phyloP scores from a whole-genome alignment of 495 filamentous ascomycete species.

The Hapsidospora chrysogenum region DNA sequence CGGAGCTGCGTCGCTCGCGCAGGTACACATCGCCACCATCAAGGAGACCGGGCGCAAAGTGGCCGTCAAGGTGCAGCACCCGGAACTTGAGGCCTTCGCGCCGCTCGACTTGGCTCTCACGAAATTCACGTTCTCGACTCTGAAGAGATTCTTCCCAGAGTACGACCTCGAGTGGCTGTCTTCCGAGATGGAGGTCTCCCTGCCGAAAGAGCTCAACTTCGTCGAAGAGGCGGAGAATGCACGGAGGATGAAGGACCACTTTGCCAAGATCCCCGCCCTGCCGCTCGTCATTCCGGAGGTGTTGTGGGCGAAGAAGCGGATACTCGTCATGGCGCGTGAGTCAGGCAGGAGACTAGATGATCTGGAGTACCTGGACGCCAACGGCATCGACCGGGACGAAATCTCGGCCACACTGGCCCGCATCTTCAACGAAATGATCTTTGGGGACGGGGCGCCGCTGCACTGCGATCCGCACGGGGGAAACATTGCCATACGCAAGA shows the following conservation, averaged over 20 bases:
- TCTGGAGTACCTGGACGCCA: slow-evolving; percentile 65
- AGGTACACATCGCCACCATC: slow-evolving; percentile 83
- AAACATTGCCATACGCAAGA: slow-evolving; percentile 83
- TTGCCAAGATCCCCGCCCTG: slow-evolving; percentile 43
- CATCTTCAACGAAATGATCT: slow-evolving; percentile 99
- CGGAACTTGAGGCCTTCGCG: slow-evolving; percentile 77
- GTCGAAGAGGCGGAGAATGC: slow-evolving; percentile 75
- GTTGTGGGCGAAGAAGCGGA: slow-evolving; percentile 73
- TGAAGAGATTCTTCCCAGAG: slow-evolving; percentile 89
- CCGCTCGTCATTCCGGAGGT: slow-evolving; percentile 85
- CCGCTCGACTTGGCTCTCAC: slow-evolving; percentile 79
- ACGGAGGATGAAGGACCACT: slow-evolving; percentile 60
- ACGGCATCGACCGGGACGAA: slow-evolving; percentile 85
- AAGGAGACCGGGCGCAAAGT: slow-evolving; percentile 75
- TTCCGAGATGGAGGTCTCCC: slow-evolving; percentile 75
- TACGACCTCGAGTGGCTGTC: slow-evolving; percentile 96
- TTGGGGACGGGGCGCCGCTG: slow-evolving; percentile 71
- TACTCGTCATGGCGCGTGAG: slow-evolving; percentile 91
- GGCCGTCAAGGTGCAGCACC: slow-evolving; percentile 98
- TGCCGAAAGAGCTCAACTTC: slow-evolving; percentile 89
- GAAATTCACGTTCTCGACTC: slow-evolving; percentile 68
- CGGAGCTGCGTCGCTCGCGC: slow-evolving; percentile 85
- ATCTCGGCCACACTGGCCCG: slow-evolving; percentile 81
- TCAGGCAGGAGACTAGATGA: slow-evolving; percentile 81
- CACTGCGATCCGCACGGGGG: slow-evolving; percentile 98